phyloP scores from a whole-genome alignment of 768 basidiomycete genomes.

The Trametes coccinea region DNA sequence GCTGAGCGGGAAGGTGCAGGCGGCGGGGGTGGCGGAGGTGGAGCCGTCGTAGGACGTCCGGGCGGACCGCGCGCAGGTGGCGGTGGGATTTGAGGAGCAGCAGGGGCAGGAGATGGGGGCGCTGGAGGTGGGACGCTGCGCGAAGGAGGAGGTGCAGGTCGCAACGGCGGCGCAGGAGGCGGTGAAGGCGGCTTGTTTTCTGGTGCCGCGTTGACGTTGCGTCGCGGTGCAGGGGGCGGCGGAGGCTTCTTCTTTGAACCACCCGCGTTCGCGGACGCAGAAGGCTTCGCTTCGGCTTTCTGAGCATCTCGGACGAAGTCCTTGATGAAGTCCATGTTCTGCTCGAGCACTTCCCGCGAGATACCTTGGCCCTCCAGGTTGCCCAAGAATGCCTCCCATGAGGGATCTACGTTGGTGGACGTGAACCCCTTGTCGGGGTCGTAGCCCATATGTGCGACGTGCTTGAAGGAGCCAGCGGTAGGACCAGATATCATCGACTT shows the following conservation, averaged over 20 bases:
- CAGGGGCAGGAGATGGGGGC: conserved; percentile 30
- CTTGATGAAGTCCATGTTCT: conserved; percentile 89
- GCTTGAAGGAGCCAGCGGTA: conserved; percentile 74
- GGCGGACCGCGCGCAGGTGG: conserved; percentile 35
- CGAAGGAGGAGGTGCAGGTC: conserved; percentile 28
- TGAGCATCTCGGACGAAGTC: conserved; percentile 66
- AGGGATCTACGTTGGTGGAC: conserved; percentile 83
- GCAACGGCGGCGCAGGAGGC: conserved; percentile 46
- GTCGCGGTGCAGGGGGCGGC: conserved; percentile 40
- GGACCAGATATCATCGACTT: conserved; percentile 92
- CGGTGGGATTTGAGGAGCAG: conserved; percentile 35
- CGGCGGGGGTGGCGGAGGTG: conserved; percentile 33
- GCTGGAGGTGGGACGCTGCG: conserved; percentile 39
- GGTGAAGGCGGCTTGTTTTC: conserved; percentile 47
- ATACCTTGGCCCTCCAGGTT: conserved; percentile 68
- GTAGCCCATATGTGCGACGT: conserved; percentile 95
- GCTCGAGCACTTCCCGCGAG: conserved; percentile 61
- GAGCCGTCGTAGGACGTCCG: conserved; percentile 28
- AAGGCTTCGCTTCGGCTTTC: conserved; percentile 23
- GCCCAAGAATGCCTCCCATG: conserved; percentile 76
- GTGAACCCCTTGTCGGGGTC: conserved; percentile 86
- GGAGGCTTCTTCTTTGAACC: conserved; percentile 36
- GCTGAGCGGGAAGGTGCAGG: conserved; percentile 35
- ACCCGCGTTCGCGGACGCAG: conserved; percentile 25
- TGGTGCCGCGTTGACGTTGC: conserved; percentile 23